A percentile compares a stretch with the other conserved stretches of the same genome.
Evolutionary conservation across 495 filamentous ascomycete species (phyloP).

Genomic region (Penicillium waksmanii): DNA sequence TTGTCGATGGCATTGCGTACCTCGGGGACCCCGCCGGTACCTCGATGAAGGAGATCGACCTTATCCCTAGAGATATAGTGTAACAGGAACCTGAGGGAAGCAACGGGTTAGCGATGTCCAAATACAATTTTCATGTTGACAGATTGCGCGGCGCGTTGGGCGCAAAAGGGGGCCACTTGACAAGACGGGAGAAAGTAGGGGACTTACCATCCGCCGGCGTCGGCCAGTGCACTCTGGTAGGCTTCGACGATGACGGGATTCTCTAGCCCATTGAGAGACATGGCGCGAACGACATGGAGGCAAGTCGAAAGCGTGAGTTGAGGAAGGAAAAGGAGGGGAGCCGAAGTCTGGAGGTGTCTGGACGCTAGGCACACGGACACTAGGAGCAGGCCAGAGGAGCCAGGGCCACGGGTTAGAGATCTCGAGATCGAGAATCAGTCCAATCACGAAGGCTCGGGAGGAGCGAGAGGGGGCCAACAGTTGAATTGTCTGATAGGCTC

Average conservation of each 20-base stretch:
- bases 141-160: slow-evolving; percentile 10
- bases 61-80: slow-evolving; percentile 91
- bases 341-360: slow-evolving; percentile 9
- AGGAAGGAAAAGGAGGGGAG: slow-evolving; percentile 17
- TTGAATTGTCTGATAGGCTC: neutral
- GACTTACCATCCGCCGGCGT: slow-evolving; percentile 94
- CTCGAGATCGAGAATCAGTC: slow-evolving; percentile 27
- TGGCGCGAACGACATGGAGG: slow-evolving; percentile 55
- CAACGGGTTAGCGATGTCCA: slow-evolving; percentile 6
- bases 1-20: slow-evolving; percentile 74
- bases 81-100: slow-evolving; percentile 77
- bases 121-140: neutral
- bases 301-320: slow-evolving; percentile 12
- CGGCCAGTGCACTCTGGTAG: slow-evolving; percentile 75
- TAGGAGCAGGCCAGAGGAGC: neutral
- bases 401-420: slow-evolving; percentile 22
- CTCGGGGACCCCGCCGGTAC: slow-evolving; percentile 83
- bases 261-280: slow-evolving; percentile 99
- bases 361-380: slow-evolving; percentile 5
- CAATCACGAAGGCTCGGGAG: slow-evolving; percentile 22
- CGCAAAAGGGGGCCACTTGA: slow-evolving; percentile 10
- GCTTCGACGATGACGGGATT: slow-evolving; percentile 78
- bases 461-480: neutral
- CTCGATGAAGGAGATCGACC: slow-evolving; percentile 75
- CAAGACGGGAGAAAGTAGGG: slow-evolving; percentile 1